Base-by-base conservation (phyloP, 345 rosid species). In the Linum lewisii region DNA sequence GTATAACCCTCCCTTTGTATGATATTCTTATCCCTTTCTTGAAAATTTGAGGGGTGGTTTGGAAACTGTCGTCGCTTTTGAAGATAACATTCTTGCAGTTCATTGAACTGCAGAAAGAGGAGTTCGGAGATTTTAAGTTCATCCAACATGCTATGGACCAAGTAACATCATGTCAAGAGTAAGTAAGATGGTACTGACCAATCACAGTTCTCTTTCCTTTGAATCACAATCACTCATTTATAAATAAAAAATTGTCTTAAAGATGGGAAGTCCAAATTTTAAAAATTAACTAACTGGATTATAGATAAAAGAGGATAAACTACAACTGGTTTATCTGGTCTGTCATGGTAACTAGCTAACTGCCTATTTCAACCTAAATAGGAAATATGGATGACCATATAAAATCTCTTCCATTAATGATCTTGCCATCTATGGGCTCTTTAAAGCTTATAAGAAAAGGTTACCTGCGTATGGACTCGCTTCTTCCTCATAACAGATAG, bases 31-130 rank as follows among this genome's bases (percentile, higher is more conserved):
- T 87, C 88, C 66, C 72, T 64, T 59, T 87, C 96, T 70, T 72
- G 81, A 36, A 73, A 78, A 59, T 59, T 61, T 71, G 73, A 78
- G 18, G 80, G 83, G 57, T 81, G 91, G 66, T 81, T 81, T 64
- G 76, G 81, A 66, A 71, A 57, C 64, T 82, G 97, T 16, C 85
- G 97, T 44, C 99, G 83, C 76, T 94, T 93, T 80, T 85, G 96
- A 67, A 93, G 82, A 69, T 94, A 94, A 73, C 96, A 94, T 57
- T 87, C 99, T 78, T 90, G 96, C 49, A 94, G 78, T 62, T 90
- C 99, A 73, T 70, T 81, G 72, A 94, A 90, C 96, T 94, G 81
- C 69, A 64, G 55, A 57, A 63, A 73, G 37, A 59, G 15, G 59
- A 32, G 42, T 9, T 20, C 34, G 21, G 20, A 52, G 24, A 21